phyloP scores from a whole-genome alignment of 495 filamentous ascomycete species.

The Penicillium tannophilum region DNA sequence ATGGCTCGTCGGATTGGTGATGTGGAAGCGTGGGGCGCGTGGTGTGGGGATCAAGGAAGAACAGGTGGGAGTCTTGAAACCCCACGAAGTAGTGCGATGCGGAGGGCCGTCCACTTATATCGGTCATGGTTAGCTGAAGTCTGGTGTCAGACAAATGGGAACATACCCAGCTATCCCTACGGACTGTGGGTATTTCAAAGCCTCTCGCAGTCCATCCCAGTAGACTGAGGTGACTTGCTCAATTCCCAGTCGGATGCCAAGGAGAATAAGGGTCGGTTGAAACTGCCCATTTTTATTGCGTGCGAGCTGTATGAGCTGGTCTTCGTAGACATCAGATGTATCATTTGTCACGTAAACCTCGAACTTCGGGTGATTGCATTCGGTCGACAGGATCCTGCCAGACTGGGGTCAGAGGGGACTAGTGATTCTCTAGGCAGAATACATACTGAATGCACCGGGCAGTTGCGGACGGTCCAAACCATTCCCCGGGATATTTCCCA shows the following conservation, averaged over 20 bases:
- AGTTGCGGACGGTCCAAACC: conserved; percentile 98
- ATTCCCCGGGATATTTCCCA: conserved; percentile 93
- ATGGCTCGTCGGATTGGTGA: conserved; percentile 50
- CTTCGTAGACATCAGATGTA: conserved; percentile 88
- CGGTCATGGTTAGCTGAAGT: conserved; percentile 6
- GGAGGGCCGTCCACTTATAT: conserved; percentile 75
- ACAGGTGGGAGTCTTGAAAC: conserved; percentile 84
- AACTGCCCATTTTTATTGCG: conserved; percentile 63
- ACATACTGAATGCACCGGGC: conserved; percentile 93
- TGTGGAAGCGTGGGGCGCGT: conserved; percentile 70
- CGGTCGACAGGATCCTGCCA: conserved; percentile 68
- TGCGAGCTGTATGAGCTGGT: conserved; percentile 77
- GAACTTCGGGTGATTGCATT: conserved; percentile 57
- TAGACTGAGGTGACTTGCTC: conserved; percentile 92
- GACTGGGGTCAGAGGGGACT: conserved; percentile 26
- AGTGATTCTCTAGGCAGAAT: background rate
- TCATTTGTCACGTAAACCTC: conserved; percentile 89
- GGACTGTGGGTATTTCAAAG: conserved; percentile 82
- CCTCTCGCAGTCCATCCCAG: conserved; percentile 80
- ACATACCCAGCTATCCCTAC: conserved; percentile 94
- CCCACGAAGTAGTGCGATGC: conserved; percentile 97
- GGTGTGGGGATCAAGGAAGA: conserved; percentile 93
- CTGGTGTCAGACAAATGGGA: background rate
- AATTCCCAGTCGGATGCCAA: conserved; percentile 87
- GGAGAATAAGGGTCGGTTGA: conserved; percentile 82